Evolutionary conservation across 768 basidiomycete species (phyloP).

Genomic region (Lactarius evosmus): DNA sequence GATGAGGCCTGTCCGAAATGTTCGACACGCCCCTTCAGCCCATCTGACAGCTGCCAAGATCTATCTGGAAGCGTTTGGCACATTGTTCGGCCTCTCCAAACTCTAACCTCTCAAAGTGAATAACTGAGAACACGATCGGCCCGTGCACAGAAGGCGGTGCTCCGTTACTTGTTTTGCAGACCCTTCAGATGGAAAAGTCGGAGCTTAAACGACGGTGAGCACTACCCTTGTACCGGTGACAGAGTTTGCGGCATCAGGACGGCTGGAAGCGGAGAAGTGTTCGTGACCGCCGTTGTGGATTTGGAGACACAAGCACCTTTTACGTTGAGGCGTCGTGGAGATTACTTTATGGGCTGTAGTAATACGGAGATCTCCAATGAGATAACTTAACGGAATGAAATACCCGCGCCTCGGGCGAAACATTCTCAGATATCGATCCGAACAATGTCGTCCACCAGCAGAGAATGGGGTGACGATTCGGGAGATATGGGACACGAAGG

Average conservation of each 20-base stretch:
- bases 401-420: slow-evolving; percentile 15
- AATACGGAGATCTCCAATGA: slow-evolving; percentile 21
- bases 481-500: background rate
- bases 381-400: slow-evolving; percentile 15
- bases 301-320: slow-evolving; percentile 7
- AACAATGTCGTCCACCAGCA: slow-evolving; percentile 10
- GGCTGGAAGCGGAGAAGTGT: slow-evolving; percentile 7
- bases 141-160: background rate
- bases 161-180: background rate
- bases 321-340: slow-evolving; percentile 13
- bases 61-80: slow-evolving; percentile 11
- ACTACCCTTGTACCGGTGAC: slow-evolving; percentile 5
- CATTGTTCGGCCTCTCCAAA: slow-evolving; percentile 8
- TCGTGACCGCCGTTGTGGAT: slow-evolving; percentile 15
- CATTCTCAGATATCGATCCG: slow-evolving; percentile 24
- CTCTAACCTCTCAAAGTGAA: background rate
- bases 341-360: slow-evolving; percentile 4
- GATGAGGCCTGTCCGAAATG: slow-evolving; percentile 6
- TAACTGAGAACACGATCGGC: background rate
- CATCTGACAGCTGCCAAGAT: slow-evolving; percentile 24
- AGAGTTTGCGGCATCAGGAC: slow-evolving; percentile 9
- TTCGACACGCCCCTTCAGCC: slow-evolving; percentile 12
- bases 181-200: background rate
- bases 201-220: background rate
- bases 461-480: slow-evolving; percentile 7